Base-by-base conservation (phyloP, 169 alveolate species). In the Eimeria praecox region DNA sequence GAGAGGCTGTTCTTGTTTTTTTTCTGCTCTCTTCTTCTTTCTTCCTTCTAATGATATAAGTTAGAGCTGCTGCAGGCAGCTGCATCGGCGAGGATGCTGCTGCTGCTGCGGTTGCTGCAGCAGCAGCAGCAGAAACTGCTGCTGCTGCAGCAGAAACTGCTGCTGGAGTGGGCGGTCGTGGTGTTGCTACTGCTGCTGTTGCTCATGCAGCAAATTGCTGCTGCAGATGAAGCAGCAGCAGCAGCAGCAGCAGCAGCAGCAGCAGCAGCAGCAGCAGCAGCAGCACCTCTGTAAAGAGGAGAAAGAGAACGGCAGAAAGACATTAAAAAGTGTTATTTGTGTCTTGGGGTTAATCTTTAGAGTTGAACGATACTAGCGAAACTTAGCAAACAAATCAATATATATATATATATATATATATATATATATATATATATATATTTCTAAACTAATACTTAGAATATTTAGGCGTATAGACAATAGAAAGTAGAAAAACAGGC, bases 1-100 rank as follows among this genome's bases (percentile, higher is more conserved):
- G 96, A 98, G 88, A 24, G 33, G 5, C 12, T 75, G 2, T 75
- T 33, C n/a, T 75, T 42, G 6, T 2, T 77, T 24, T 40, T n/a
- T 77, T 77, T 44, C 54, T 30, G 24, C n/a, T 22, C 16, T 44
- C 49, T 9, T 49, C 44, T 22, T 35, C 18, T 24, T 14, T 18
- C 44, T 30, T 80, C 16, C 24, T 46, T 46, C 73, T 6, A 24
- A 10, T 4, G 24, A 62, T 8, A 3, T 3, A 2, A 62, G 12
- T 16, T 6, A 35, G 38, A 27, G 73, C 38, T 62, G 73, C 73
- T 62, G 73, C 73, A 3, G 3, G 38, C 38, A 18, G 73, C 35
- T 0, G 14, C 14, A 16, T 56, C 56, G 27, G 66, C 14, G 66
- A 18, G n/a, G 18, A 18, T n/a, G 73, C 73, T 1, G 73, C 73